phyloP scores from a whole-genome alignment of 2,329 filamentous ascomycete species.

The Westerdykella sp. region DNA sequence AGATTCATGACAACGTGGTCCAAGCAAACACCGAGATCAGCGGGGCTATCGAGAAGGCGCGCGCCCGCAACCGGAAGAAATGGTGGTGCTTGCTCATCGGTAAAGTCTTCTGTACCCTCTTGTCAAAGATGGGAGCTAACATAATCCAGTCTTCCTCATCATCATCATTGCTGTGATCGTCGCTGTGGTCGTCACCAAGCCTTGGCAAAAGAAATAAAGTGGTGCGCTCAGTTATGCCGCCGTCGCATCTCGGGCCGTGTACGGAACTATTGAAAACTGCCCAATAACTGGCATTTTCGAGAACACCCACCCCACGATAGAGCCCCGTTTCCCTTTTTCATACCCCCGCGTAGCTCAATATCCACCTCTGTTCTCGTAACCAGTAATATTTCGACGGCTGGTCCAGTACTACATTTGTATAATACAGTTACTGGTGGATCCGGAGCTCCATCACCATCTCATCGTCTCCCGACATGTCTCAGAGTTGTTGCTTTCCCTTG shows the following conservation, averaged over 20 bases:
- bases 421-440: constrained; percentile 13
- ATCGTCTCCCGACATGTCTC: constrained; percentile 4
- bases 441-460: constrained; percentile 3
- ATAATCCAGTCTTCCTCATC: background rate
- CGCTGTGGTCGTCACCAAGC: constrained; percentile 26
- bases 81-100: constrained; percentile 85
- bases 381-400: constrained; percentile 17
- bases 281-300: background rate
- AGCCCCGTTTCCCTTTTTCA: constrained; percentile 2
- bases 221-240: too few species aligned
- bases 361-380: constrained; percentile 11
- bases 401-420: constrained; percentile 15
- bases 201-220: constrained; percentile 17
- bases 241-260: too few species aligned
- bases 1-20: constrained; percentile 75
- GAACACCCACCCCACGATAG: background rate
- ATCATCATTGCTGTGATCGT: constrained; percentile 30
- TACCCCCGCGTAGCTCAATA: constrained; percentile 3
- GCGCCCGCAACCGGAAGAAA: constrained; percentile 72
- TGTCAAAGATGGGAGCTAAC: background rate
- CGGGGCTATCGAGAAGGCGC: constrained; percentile 74
- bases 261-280: too few species aligned
- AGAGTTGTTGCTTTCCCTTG: constrained; percentile 3
- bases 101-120: constrained; percentile 39
- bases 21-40: constrained; percentile 80